phyloP scores from a whole-genome alignment of 352 stramenopile genomes.

The Pythium insidiosum region DNA sequence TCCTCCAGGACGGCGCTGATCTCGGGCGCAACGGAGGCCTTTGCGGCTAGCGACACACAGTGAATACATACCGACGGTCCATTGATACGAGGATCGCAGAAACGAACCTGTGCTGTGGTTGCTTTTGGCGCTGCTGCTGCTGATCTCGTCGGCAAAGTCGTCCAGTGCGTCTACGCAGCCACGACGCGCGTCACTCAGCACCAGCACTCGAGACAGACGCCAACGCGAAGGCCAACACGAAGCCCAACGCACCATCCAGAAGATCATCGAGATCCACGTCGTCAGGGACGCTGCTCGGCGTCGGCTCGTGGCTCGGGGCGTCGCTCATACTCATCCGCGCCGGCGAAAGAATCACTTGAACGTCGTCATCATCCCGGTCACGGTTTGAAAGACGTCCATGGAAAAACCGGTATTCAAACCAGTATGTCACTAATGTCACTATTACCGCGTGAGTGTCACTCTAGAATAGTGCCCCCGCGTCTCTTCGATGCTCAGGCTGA shows the following conservation, averaged over 20 bases:
- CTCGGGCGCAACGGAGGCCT: conserved; percentile 15
- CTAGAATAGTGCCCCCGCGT: conserved; percentile 14
- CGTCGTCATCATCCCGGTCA: neutral
- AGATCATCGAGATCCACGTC: conserved; percentile 78
- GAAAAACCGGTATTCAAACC: neutral
- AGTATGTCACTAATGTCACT: neutral
- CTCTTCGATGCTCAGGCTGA: conserved; percentile 1
- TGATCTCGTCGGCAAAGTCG: conserved; percentile 74
- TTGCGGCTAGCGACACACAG: no score
- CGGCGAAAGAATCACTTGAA: neutral
- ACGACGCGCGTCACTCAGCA: neutral
- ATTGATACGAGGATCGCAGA: no score
- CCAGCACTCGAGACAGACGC: conserved; percentile 1
- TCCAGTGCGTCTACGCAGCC: conserved; percentile 59
- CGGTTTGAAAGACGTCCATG: neutral
- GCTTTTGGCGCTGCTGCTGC: conserved; percentile 13
- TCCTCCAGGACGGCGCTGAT: conserved; percentile 36
- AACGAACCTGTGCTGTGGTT: conserved; percentile 5
- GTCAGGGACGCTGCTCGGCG: no score
- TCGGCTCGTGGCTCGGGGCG: conserved; percentile 18
- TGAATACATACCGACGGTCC: no score
- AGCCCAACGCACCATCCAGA: conserved; percentile 41
- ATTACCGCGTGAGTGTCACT: neutral
- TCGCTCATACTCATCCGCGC: conserved; percentile 1
- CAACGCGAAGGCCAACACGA: neutral